Conservation (phyloP, 805 yeast species). For the Teunomyces atbi region DNA sequence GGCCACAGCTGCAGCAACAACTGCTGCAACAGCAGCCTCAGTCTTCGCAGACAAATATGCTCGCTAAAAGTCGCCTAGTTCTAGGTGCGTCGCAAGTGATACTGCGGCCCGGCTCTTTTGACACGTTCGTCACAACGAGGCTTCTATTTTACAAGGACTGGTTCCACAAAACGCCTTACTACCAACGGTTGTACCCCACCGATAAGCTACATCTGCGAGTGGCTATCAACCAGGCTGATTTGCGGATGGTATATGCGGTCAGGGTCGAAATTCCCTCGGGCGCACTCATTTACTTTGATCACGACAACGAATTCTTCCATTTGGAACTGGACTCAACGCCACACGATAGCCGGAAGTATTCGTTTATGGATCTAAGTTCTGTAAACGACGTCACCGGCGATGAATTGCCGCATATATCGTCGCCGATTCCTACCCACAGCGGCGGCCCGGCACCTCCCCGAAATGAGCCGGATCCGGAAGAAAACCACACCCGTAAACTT, state of each 20-base stretch:
- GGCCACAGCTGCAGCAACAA: not conserved
- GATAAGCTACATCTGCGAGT: not conserved
- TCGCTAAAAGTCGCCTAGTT: not conserved
- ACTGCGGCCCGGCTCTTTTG: conserved; percentile 9
- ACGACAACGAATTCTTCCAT: conserved; percentile 13
- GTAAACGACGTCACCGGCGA: not conserved
- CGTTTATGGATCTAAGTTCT: conserved; percentile 12
- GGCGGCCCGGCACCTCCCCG: not conserved
- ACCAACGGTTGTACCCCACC: conserved; percentile 1
- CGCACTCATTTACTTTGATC: conserved; percentile 26
- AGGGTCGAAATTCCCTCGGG: conserved; percentile 10
- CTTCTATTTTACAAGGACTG: conserved; percentile 37
- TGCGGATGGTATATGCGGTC: conserved; percentile 16
- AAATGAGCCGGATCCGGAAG: not conserved
- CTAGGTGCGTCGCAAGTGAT: not conserved
- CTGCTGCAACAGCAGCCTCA: not conserved
- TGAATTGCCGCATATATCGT: not conserved
- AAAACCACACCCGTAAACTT: not conserved
- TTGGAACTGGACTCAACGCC: not conserved
- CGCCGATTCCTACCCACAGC: too few relatives aligned
- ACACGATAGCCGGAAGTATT: not conserved
- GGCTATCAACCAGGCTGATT: conserved; percentile 7
- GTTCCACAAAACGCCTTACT: conserved; percentile 18
- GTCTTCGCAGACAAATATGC: not conserved
- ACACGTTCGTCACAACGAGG: conserved; percentile 21